A percentile compares a stretch with the other conserved stretches of the same genome.
Evolutionary conservation across 257 asterid genomes (phyloP).

Genomic region (Nicotiana otophora): DNA sequence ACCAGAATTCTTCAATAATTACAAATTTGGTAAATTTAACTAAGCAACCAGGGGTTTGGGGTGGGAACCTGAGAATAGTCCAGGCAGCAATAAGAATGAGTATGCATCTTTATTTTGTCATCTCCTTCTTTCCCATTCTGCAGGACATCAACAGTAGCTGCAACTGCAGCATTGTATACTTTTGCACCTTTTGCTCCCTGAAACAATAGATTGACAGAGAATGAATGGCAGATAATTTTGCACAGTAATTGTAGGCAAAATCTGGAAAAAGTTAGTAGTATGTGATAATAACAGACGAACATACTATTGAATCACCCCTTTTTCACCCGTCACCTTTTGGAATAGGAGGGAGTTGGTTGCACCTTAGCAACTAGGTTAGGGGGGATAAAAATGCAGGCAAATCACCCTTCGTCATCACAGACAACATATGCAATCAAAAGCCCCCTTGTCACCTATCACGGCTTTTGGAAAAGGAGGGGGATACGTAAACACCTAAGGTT

Average conservation of each 20-base stretch:
- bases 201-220: slow-evolving; percentile 7
- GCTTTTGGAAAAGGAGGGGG: not conserved
- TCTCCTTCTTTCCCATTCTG: slow-evolving; percentile 72
- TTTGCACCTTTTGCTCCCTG: slow-evolving; percentile 89
- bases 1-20: not conserved
- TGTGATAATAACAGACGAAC: not conserved
- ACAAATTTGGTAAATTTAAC: not conserved
- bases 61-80: slow-evolving; percentile 82
- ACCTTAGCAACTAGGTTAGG: not conserved
- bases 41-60: slow-evolving; percentile 1
- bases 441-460: not conserved
- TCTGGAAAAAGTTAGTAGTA: not conserved
- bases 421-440: not conserved
- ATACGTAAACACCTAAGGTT: not conserved
- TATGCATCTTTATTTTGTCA: slow-evolving; percentile 77
- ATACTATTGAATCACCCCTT: not conserved
- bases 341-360: not conserved
- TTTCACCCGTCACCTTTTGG: not conserved
- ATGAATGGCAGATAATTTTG: not conserved
- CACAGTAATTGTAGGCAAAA: not conserved
- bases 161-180: slow-evolving; percentile 68
- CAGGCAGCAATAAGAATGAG: slow-evolving; percentile 87
- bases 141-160: slow-evolving; percentile 58
- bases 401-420: not conserved
- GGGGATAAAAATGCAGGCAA: too few species aligned